Percentiles rank a stretch among this genome's conserved stretches.
These are phyloP conservation scores for Gracilaria domingensis DNA, from an alignment of 23 red algal species.

Conservation along the genomic window DNA sequence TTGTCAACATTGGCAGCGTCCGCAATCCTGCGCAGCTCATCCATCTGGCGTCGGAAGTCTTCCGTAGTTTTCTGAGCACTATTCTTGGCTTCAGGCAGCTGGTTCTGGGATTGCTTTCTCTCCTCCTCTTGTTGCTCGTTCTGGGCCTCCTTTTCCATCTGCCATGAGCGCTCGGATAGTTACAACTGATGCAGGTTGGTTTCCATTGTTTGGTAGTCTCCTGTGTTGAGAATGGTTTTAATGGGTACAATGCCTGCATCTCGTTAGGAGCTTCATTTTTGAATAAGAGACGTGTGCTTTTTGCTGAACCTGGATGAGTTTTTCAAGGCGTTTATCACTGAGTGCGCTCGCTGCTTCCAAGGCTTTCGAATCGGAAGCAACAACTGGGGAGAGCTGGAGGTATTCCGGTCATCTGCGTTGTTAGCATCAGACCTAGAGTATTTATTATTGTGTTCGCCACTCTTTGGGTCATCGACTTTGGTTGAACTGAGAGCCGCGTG, in stretches of 20 bases:
- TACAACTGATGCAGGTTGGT: too few species aligned
- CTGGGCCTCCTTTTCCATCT: conserved; percentile 36
- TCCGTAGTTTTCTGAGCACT: conserved; percentile 41
- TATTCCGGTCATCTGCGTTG: conserved; percentile 12
- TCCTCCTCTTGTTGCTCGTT: conserved; percentile 57
- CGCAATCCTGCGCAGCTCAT: conserved; percentile 61
- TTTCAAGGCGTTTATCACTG: conserved; percentile 39
- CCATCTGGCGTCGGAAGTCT: too few species aligned
- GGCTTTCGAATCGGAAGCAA: conserved; percentile 19
- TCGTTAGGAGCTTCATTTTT: conserved; percentile 44
- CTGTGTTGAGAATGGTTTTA: too few species aligned
- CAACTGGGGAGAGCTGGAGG: neutral
- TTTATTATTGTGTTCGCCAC: conserved; percentile 20
- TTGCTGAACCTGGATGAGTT: conserved; percentile 49
- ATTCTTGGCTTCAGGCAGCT: conserved; percentile 40
- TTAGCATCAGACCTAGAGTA: conserved; percentile 30
- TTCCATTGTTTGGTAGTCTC: too few species aligned
- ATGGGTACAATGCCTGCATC: too few species aligned
- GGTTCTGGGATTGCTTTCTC: conserved; percentile 36
- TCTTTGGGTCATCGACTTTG: conserved; percentile 20
- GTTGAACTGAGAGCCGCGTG: too few species aligned
- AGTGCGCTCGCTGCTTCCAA: conserved; percentile 32
- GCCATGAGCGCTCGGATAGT: too few species aligned
- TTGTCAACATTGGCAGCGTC: conserved; percentile 76
- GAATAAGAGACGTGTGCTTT: conserved; percentile 36